Percentiles rank a stretch among this genome's conserved stretches.
These are phyloP conservation scores for Lanmaoa pseudosensibilis DNA, from an alignment of 768 basidiomycete species.

Conservation along the genomic window DNA sequence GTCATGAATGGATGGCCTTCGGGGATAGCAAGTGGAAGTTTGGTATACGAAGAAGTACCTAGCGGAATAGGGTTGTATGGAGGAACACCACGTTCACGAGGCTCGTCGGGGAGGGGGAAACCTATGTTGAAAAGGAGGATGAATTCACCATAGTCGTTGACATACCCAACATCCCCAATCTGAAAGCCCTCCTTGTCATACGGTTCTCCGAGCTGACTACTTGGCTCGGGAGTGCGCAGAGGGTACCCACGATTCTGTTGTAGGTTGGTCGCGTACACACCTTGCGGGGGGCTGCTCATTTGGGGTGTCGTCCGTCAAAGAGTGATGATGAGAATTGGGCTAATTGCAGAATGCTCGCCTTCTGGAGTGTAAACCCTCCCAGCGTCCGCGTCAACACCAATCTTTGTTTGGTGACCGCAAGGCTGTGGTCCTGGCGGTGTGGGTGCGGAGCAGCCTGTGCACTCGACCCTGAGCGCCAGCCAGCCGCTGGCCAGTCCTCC, in stretches of 20 bases:
- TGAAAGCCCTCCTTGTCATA: slow-evolving; percentile 27
- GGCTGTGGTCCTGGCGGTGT: no score
- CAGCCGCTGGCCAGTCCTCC: no score
- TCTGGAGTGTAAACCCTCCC: no score
- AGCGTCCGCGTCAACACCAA: no score
- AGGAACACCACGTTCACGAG: neutral
- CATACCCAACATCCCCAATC: slow-evolving; percentile 37
- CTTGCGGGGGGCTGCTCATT: neutral
- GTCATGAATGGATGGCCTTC: neutral
- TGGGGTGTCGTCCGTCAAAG: neutral
- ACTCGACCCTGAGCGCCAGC: no score
- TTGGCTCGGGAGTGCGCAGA: slow-evolving; percentile 30
- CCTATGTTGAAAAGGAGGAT: slow-evolving; percentile 34
- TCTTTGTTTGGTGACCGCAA: no score
- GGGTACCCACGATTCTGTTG: slow-evolving; percentile 27
- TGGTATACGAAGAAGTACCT: neutral
- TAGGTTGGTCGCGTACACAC: slow-evolving; percentile 11
- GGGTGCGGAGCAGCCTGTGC: no score
- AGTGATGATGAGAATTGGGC: no score
- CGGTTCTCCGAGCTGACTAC: neutral
- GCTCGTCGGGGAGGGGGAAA: slow-evolving; percentile 21
- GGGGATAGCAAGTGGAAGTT: neutral
- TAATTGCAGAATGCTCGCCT: neutral
- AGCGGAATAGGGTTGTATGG: neutral
- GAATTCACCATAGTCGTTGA: slow-evolving; percentile 29